Evolutionary conservation across 495 filamentous ascomycete species (phyloP), one percentile per base, ranked within the genome.

Genomic region (Penicillium canariense): DNA sequence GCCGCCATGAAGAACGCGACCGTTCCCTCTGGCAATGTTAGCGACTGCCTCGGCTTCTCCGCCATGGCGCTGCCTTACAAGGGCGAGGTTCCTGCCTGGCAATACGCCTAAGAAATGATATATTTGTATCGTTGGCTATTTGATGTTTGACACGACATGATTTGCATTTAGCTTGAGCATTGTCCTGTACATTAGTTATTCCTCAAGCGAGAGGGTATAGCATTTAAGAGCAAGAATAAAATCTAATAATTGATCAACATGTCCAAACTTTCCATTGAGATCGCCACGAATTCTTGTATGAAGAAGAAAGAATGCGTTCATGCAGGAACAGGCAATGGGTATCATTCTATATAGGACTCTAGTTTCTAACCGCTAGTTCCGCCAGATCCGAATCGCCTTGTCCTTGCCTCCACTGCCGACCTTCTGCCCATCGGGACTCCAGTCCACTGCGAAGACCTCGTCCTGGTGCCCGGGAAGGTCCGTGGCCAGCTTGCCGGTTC

Each of bases 381-480:
- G 83, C 91, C 91, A 96, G 49, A 93, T 82, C 66, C 88, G 81
- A 36, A 96, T 86, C 31, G 85, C 86, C 74, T 94, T 96, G 73
- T 98, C 94, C 62, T 92, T 92, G 12, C 94, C 94, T 31, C 93
- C 94, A 66, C 90, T 96, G 18, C 83, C 87, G 25, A 96, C 90
- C 61, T 84, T 86, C 50, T 87, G 76, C 20, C 91, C 91, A 70
- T 96, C 91, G 10, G 89, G 84, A 65, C 85, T 88, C 91, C 91
- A 96, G 68, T 96, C 91, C 15, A 96, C 87, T 1, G 90, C 90
- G 74, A 88, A 96, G 9, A 97, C 94, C 73, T 97, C 91, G 60
- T 96, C 95, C 65, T 90, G 81, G 71, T 99, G 95, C 4, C 94
- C 95, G 0, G 92, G 91, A 23, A 99, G 78, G 79, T 99, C 91